Base-by-base conservation (phyloP, 768 basidiomycete genomes). In the Cubamyces sp. region DNA sequence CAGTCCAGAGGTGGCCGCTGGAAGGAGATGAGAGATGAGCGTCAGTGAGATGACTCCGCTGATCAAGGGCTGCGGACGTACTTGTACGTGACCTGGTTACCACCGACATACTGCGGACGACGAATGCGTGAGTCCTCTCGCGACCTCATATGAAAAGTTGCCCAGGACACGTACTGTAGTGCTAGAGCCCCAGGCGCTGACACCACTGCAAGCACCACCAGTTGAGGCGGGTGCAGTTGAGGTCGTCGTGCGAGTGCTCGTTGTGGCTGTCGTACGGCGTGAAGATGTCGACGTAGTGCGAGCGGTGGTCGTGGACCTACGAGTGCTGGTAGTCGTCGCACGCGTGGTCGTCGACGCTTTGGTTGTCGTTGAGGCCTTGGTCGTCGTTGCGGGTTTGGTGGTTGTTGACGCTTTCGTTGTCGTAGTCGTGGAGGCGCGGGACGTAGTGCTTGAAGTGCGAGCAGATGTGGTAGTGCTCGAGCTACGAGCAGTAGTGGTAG, bases 1-100 rank as follows among this genome's bases (percentile, higher is more conserved):
- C 71, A 18, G 69, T 70, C 68, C 67, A 70, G 25, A 70, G 68
- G 50, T 70, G 63, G 21, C 69, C 69, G 47, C 64, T 64, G 60
- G 61, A 65, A 11, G 34, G n/a, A 65, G 48, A 43, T n/a, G n/a
- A n/a, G n/a, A 65, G 48, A 43, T n/a, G n/a, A n/a, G 39, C 25
- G 39, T 50, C 19, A 42, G 48, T 18, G 12, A 30, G 12, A 34
- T 34, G n/a, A 41, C 45, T n/a, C 8, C 45, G 25, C 7, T 21
- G 18, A 14, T 12, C 15, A 40, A 25, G 41, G 21, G 16, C 1
- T 4, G 34, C 23, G 23, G 3, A 49, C 57, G 51, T 26, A 59
- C 57, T 59, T 51, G 28, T 59, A 59, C 26, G 50, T 58, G 46
- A 68, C 71, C 45, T 66, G 34, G 50, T 70, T 64, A 11, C 71